These are phyloP conservation scores for Suhomyces tanzawaensis DNA, from an alignment of 805 yeast genomes.

Conservation along the genomic window DNA sequence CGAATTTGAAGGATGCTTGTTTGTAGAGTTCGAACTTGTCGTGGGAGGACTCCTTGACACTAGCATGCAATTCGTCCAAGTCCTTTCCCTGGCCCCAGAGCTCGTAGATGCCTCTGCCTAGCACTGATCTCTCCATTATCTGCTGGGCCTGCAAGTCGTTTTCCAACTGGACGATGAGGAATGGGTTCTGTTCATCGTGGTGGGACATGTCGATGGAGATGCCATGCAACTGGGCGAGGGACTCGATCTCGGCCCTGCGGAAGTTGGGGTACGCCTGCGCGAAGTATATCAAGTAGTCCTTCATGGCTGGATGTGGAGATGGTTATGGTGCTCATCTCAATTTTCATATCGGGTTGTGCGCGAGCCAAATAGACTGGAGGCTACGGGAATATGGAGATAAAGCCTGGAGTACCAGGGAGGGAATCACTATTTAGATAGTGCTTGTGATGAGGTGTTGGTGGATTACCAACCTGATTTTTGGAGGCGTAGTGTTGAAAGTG, in stretches of 20 bases:
- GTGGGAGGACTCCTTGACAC: slow-evolving; percentile 34
- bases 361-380: no score
- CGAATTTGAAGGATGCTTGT: slow-evolving; percentile 70
- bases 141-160: slow-evolving; percentile 65
- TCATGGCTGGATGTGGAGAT: slow-evolving; percentile 31
- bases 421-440: no score
- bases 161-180: slow-evolving; percentile 62
- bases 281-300: slow-evolving; percentile 70
- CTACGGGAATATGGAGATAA: no score
- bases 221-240: slow-evolving; percentile 66
- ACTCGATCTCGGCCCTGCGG: slow-evolving; percentile 77
- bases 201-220: slow-evolving; percentile 57
- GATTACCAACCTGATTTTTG: no score
- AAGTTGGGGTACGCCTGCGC: slow-evolving; percentile 84
- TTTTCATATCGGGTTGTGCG: no score
- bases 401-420: no score
- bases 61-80: slow-evolving; percentile 56
- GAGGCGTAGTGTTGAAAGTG: no score
- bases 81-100: slow-evolving; percentile 72
- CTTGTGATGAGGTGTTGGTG: no score
- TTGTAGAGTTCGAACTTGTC: slow-evolving; percentile 38
- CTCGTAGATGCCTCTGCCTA: slow-evolving; percentile 77
- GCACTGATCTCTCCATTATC: slow-evolving; percentile 63
- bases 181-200: slow-evolving; percentile 64
- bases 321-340: no score